Percentiles rank a stretch among this genome's conserved stretches.
These are phyloP conservation scores for Sutorius australiensis DNA, from an alignment of 768 basidiomycete genomes.

Conservation along the genomic window DNA sequence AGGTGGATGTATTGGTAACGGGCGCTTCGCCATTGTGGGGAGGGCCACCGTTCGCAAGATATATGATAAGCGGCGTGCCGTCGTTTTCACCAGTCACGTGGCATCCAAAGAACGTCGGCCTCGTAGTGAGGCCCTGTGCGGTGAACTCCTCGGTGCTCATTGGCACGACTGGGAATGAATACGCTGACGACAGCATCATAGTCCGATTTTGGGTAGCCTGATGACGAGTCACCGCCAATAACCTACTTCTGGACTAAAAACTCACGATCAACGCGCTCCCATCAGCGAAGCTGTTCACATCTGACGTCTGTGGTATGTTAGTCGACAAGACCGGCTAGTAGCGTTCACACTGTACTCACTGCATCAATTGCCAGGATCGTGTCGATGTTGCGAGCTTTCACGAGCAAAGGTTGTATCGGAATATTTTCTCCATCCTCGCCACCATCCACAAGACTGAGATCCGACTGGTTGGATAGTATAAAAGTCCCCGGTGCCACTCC, in stretches of 20 bases:
- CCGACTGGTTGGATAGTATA: constrained; percentile 27
- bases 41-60: constrained; percentile 52
- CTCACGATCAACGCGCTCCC: constrained; percentile 30
- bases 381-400: constrained; percentile 44
- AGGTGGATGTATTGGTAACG: constrained; percentile 42
- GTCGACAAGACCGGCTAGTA: not conserved
- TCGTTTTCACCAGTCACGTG: constrained; percentile 21
- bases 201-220: constrained; percentile 39
- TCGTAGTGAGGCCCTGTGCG: constrained; percentile 33
- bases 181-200: constrained; percentile 30
- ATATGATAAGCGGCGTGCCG: constrained; percentile 48
- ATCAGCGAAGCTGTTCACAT: constrained; percentile 18
- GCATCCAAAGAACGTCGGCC: constrained; percentile 50
- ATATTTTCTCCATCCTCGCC: constrained; percentile 43
- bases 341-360: constrained; percentile 8
- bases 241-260: not conserved
- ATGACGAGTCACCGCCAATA: not conserved
- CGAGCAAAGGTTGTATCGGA: constrained; percentile 48
- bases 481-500: constrained; percentile 35
- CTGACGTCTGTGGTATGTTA: constrained; percentile 8
- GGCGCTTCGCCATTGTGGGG: constrained; percentile 37
- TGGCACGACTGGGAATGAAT: constrained; percentile 35
- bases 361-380: constrained; percentile 50
- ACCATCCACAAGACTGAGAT: constrained; percentile 38
- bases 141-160: constrained; percentile 26